These are phyloP conservation scores for Ganoderma sinense DNA, from an alignment of 1,284 basidiomycete species.

Conservation along the genomic window DNA sequence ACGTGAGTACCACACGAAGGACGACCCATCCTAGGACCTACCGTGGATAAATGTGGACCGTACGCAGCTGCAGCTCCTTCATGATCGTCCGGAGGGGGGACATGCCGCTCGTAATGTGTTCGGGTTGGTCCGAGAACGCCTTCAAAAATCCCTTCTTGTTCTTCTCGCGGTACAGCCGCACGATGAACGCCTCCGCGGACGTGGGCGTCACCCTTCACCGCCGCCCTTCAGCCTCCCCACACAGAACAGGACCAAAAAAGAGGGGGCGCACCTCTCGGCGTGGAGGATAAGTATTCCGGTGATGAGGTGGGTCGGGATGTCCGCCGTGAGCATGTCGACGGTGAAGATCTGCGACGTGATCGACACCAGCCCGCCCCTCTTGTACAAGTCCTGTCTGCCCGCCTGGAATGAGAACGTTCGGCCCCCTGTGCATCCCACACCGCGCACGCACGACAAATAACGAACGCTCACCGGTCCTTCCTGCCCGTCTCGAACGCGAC, in stretches of 20 bases:
- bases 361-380: slow-evolving; percentile 88
- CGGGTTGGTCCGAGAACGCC: slow-evolving; percentile 96
- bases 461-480: slow-evolving; percentile 79
- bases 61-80: slow-evolving; percentile 90
- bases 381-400: slow-evolving; percentile 85
- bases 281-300: slow-evolving; percentile 94
- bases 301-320: slow-evolving; percentile 86
- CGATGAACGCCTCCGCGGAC: slow-evolving; percentile 90
- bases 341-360: slow-evolving; percentile 95
- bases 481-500: slow-evolving; percentile 87
- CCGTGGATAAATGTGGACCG: slow-evolving; percentile 93
- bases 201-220: slow-evolving; percentile 78
- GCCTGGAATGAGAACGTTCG: slow-evolving; percentile 11
- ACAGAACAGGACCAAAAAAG: not conserved
- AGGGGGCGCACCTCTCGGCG: slow-evolving; percentile 77
- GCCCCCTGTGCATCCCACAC: not conserved
- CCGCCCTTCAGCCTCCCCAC: slow-evolving; percentile 66
- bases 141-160: slow-evolving; percentile 93
- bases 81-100: slow-evolving; percentile 93
- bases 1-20: slow-evolving; percentile 3
- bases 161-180: slow-evolving; percentile 88
- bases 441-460: not conserved
- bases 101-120: slow-evolving; percentile 91
- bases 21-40: slow-evolving; percentile 41
- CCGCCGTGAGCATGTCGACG: slow-evolving; percentile 91